These are phyloP conservation scores for Breviolum minutum DNA, from an alignment of 73 alveolate genomes.

Conservation along the genomic window DNA sequence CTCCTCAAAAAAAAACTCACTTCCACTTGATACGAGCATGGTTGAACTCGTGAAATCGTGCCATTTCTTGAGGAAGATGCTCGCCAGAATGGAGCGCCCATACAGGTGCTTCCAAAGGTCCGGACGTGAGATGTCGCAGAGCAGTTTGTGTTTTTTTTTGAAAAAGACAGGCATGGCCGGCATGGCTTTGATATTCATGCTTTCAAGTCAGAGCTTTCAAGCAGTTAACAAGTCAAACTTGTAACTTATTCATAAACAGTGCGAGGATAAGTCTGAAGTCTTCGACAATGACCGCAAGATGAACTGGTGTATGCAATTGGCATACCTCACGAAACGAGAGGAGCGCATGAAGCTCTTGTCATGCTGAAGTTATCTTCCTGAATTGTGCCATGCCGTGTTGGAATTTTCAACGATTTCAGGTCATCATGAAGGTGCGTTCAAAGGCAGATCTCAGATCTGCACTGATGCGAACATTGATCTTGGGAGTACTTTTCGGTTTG, in stretches of 20 bases:
- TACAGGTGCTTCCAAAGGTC: slow-evolving; percentile 12
- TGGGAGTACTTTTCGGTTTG: slow-evolving; percentile 63
- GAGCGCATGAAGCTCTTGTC: neutral
- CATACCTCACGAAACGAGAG: slow-evolving; percentile 59
- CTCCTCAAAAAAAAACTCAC: no score
- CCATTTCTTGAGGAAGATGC: neutral
- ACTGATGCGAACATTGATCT: slow-evolving; percentile 42
- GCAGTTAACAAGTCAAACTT: neutral
- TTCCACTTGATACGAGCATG: no score
- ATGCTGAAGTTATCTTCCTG: neutral
- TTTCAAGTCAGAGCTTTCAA: neutral
- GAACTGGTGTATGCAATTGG: slow-evolving; percentile 42
- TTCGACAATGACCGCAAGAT: slow-evolving; percentile 22
- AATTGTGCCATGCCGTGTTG: neutral
- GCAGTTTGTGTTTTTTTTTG: no score
- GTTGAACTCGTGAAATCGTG: no score
- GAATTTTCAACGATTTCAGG: neutral
- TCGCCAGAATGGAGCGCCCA: slow-evolving; percentile 22
- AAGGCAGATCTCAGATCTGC: slow-evolving; percentile 69
- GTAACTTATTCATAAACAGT: neutral
- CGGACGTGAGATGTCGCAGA: no score
- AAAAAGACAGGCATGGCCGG: neutral
- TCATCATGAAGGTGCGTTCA: slow-evolving; percentile 57
- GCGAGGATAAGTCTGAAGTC: slow-evolving; percentile 30
- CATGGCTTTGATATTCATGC: neutral